Base-by-base conservation (phyloP, 768 basidiomycete genomes). In the Macrolepiota fuliginosa region DNA sequence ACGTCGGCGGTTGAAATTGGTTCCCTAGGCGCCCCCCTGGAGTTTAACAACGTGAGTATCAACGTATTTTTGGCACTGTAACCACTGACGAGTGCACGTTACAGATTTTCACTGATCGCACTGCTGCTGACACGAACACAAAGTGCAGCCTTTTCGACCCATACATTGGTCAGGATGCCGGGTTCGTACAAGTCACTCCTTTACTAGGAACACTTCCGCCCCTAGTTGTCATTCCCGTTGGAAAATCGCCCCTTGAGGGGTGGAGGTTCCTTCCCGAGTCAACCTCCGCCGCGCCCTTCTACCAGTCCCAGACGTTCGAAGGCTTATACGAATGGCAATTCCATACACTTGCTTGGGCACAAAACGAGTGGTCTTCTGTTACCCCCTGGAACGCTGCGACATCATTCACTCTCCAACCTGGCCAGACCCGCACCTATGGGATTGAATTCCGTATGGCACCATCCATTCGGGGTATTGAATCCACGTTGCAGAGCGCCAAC, bases 271-370 rank as follows among this genome's bases (percentile, higher is more conserved):
- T 85, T 55, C 76, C 79, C 2, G 83, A 84, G 66, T 75, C 76
- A 22, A 83, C 82, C 0, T 71, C 76, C 2, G 73, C 70, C 0
- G 63, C 77, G 0, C 80, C 81, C 1, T 80, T 71, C 61, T 85
- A 85, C 64, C 83, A 84, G 64, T 83, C 82, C 1, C 84, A 85
- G 66, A 85, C 84, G 0, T 85, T 85, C 65, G 84, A 85, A 65
- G 84, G 77, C 0, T 67, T 84, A 13, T 83, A 83, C 70, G 84
- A 84, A 73, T 84, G 84, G 83, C 79, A 82, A 65, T 83, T 83
- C 68, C 84, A 84, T 58, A 84, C 83, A 3, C 69, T 83, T 22
- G 83, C 83, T 0, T 84, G 83, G 66, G 82, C 83, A 12, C 72
- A 83, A 63, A 80, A 82, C 65, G 83, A 84, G 66, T 84, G 84